Conservation (phyloP, 1,139 yeast genomes). For the Suzukiozyma palmioleophila region DNA sequence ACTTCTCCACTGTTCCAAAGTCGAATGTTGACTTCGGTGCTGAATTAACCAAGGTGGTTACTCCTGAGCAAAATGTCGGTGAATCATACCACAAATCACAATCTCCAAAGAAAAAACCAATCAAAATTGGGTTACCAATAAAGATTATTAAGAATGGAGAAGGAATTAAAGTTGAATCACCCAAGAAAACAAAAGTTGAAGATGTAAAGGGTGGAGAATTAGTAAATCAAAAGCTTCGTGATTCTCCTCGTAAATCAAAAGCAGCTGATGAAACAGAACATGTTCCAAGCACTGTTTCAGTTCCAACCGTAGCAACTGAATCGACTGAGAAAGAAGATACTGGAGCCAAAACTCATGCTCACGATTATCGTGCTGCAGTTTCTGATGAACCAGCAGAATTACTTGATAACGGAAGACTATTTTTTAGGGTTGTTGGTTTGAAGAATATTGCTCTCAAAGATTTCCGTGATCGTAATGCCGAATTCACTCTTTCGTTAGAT, state of each 20-base stretch:
- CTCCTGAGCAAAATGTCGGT: neutral
- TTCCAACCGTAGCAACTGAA: constrained; percentile 22
- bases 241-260: constrained; percentile 4
- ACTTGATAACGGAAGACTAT: constrained; percentile 70
- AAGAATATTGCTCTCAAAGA: constrained; percentile 57
- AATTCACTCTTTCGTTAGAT: constrained; percentile 70
- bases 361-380: constrained; percentile 4
- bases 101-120: constrained; percentile 22
- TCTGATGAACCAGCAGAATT: constrained; percentile 4
- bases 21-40: neutral
- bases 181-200: constrained; percentile 6
- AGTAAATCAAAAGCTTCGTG: constrained; percentile 23
- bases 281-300: constrained; percentile 25
- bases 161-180: constrained; percentile 22
- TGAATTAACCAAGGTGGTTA: neutral
- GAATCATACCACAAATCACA: neutral
- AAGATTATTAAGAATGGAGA: constrained; percentile 28
- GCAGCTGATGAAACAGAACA: constrained; percentile 5
- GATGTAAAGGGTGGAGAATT: constrained; percentile 18
- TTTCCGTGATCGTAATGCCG: constrained; percentile 51
- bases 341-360: neutral
- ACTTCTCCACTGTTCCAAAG: neutral
- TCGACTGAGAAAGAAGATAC: neutral
- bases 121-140: constrained; percentile 40
- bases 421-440: constrained; percentile 61